Base-by-base conservation (phyloP, 164 flowering plant species). In the Vitis labrusca region DNA sequence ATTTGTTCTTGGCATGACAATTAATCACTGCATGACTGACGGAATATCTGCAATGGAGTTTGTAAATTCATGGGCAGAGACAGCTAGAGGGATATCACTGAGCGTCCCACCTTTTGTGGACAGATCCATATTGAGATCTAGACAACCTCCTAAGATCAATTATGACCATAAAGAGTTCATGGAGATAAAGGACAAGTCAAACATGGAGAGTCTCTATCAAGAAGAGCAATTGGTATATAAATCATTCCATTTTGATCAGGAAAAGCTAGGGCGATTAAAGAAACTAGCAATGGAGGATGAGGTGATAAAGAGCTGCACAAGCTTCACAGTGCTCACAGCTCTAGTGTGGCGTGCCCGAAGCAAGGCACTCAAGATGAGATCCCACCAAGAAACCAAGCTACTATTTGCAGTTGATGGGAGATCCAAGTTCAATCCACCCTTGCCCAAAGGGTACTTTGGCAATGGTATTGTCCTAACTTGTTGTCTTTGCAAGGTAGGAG, bases 41-140 rank as follows among this genome's bases (percentile, higher is more conserved):
- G 81, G 81, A 4, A 60, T 71, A 23, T 52, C 73, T 5, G 78
- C 68, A 4, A 60, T 68, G 64, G 68, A 53, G 64, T 78, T 78
- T 57, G 47, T 78, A 56, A 68, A 78, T 23, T 71, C 81, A 50
- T 78, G 81, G 81, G 77, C 73, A 11, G 76, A 78, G 52, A 78
- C 69, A 6, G 78, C 78, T 3, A 67, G 81, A 68, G 81, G 78
- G 48, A 0, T 64, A 2, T 49, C 78, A 7, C 15, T 71, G 11
- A 49, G 64, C 23, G 11, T 13, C 14, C 71, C 70, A 8, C 67
- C 80, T 32, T 64, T 64, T 51, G n/a, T 74, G 1, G 78, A 78
- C 56, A 71, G 78, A 56, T 14, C 72, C 9, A 10, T 71, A 12
- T 9, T 78, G 2, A 74, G 17, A 57, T n/a, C 76, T 7, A 68